Evolutionary conservation across 495 filamentous ascomycete species (phyloP), one percentile per base, ranked within the genome.

Genomic region (Penicillium bovifimosum): DNA sequence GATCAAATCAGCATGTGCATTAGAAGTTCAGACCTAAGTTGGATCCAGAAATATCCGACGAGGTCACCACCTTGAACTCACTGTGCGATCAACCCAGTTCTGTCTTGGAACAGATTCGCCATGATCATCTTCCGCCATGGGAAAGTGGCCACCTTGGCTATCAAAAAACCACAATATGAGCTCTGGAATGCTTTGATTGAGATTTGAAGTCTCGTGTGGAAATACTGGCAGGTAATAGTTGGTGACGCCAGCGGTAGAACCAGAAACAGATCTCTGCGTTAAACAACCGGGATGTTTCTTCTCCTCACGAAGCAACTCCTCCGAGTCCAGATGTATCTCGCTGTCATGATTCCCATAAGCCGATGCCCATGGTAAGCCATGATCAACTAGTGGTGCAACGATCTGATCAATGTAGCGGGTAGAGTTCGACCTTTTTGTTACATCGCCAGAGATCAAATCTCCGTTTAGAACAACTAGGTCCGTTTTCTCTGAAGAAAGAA

Each of bases 111-210:
- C 45, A 26, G 72, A 52, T 7, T 67, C 60, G 14, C 78, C 66
- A 48, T 66, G 35, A 0, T 67, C 35, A 18, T 61, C 51, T 7
- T 53, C 47, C 18, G 66, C 48, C 47, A 83, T 81, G 57, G 73
- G 84, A n/a, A 65, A 53, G 41, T 71, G 72, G 2, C 86, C 85
- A 34, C 85, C 85, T 32, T 76, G 75, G 47, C 75, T 80, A 62
- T 89, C 86, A 61, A 89, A 88, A 71, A 88, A 89, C 82, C 82
- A 89, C 26, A 88, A 71, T 1, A 89, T 55, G 10, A 82, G 63
- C 9, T 59, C 63, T 0, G 76, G 77, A 2, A 39, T 63, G 16
- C 20, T 38, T 28, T 50, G 46, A 0, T 69, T 66, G 0, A 64
- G 28, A 40, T 68, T 64, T 0, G 64, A 29, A 38, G 68, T 64